phyloP scores from a whole-genome alignment of 805 yeast species.

The Candida argentea region DNA sequence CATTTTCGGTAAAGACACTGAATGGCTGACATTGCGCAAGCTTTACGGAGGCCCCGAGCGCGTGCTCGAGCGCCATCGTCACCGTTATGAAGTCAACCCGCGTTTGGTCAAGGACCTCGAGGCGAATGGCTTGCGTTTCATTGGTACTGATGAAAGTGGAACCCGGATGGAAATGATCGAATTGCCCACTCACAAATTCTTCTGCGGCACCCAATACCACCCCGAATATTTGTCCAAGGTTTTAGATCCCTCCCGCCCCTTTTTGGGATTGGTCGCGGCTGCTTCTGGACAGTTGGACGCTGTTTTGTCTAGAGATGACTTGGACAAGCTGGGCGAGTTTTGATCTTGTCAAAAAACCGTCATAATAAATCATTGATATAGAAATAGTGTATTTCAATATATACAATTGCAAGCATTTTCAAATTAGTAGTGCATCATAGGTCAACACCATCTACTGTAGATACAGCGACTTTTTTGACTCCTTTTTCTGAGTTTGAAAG shows the following conservation, averaged over 20 bases:
- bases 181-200: conserved; percentile 78
- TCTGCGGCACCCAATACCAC: conserved; percentile 93
- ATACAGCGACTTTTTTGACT: no score
- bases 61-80: conserved; percentile 94
- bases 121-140: conserved; percentile 69
- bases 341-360: conserved; percentile 8
- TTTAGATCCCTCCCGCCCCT: conserved; percentile 92
- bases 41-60: conserved; percentile 63
- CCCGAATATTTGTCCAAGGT: conserved; percentile 97
- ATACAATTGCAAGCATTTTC: no score
- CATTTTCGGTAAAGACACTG: conserved; percentile 57
- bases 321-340: conserved; percentile 35
- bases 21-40: conserved; percentile 61
- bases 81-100: conserved; percentile 96
- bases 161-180: conserved; percentile 93
- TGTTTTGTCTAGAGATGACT: conserved; percentile 39
- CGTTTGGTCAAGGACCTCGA: conserved; percentile 63
- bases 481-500: no score
- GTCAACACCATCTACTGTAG: no score
- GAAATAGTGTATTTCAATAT: no score
- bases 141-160: conserved; percentile 86
- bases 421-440: no score
- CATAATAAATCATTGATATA: no score
- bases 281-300: conserved; percentile 72
- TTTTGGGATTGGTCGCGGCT: conserved; percentile 94